phyloP scores from a whole-genome alignment of 2,329 filamentous ascomycete species.

The Colletotrichum australisinense region DNA sequence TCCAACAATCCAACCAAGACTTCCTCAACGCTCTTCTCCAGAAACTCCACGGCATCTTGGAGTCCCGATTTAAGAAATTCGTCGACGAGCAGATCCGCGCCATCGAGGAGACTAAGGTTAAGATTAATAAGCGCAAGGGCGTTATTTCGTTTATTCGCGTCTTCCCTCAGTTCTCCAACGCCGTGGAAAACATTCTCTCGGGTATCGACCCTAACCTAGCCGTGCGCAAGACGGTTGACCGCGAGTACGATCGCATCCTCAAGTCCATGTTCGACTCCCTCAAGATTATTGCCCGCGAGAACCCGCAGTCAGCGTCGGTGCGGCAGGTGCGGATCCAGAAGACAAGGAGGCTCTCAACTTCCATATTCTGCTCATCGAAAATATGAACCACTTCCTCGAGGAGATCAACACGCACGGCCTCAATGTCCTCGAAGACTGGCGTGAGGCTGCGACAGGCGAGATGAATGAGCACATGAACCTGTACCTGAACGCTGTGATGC shows the following conservation, averaged over 20 bases:
- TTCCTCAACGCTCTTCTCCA: slow-evolving; percentile 85
- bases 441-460: slow-evolving; percentile 79
- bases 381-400: slow-evolving; percentile 98
- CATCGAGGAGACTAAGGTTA: slow-evolving; percentile 98
- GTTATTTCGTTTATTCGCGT: slow-evolving; percentile 95
- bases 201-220: slow-evolving; percentile 66
- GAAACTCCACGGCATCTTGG: slow-evolving; percentile 80
- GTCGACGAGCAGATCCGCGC: slow-evolving; percentile 95
- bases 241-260: slow-evolving; percentile 88
- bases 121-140: slow-evolving; percentile 98
- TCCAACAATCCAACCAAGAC: slow-evolving; percentile 93
- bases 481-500: slow-evolving; percentile 89
- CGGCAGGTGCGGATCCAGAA: slow-evolving; percentile 70
- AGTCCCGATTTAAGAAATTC: slow-evolving; percentile 85
- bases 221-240: slow-evolving; percentile 82
- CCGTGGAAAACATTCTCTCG: slow-evolving; percentile 85
- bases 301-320: slow-evolving; percentile 57
- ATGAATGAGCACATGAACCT: slow-evolving; percentile 87
- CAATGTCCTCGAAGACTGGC: slow-evolving; percentile 85
- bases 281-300: slow-evolving; percentile 89
- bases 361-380: slow-evolving; percentile 96
- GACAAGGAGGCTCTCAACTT: slow-evolving; percentile 98
- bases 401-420: slow-evolving; percentile 84
- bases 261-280: slow-evolving; percentile 97
- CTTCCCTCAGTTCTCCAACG: slow-evolving; percentile 86